phyloP scores from a whole-genome alignment of 257 asterid genomes.

The Solanum chiquidenum region DNA sequence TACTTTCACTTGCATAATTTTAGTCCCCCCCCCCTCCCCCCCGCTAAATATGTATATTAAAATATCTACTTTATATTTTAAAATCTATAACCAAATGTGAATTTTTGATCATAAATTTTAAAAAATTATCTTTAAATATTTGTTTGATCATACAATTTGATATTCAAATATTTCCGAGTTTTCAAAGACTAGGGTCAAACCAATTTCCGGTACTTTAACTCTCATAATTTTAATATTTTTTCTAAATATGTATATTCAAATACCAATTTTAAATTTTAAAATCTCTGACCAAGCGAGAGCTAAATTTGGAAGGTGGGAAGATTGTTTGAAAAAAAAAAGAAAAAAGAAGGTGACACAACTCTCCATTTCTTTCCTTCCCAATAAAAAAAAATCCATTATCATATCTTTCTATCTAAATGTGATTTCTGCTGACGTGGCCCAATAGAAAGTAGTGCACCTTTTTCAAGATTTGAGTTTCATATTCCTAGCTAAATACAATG shows the following conservation, averaged over 20 bases:
- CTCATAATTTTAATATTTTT: no score
- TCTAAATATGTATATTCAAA: no score
- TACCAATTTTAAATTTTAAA: no score
- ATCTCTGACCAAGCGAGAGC: not conserved
- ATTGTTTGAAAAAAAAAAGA: no score
- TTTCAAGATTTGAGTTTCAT: not conserved
- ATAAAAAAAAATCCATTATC: slow-evolving; percentile 13
- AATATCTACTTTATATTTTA: not conserved
- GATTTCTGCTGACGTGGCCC: slow-evolving; percentile 54
- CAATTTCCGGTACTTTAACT: not conserved
- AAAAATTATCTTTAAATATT: no score
- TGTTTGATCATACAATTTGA: no score
- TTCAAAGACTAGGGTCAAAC: no score
- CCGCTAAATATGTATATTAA: not conserved
- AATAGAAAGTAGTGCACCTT: slow-evolving; percentile 13
- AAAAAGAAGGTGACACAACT: not conserved
- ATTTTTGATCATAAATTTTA: no score
- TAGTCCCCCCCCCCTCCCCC: no score
- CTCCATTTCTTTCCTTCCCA: not conserved
- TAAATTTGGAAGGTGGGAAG: not conserved
- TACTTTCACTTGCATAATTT: not conserved
- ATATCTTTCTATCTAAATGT: slow-evolving; percentile 38
- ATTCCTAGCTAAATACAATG: not conserved
- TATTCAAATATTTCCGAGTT: not conserved
- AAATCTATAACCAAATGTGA: not conserved